Evolutionary conservation across 352 stramenopile species (phyloP), one percentile per base, ranked within the genome.

Genomic region (Pythium monospermum): DNA sequence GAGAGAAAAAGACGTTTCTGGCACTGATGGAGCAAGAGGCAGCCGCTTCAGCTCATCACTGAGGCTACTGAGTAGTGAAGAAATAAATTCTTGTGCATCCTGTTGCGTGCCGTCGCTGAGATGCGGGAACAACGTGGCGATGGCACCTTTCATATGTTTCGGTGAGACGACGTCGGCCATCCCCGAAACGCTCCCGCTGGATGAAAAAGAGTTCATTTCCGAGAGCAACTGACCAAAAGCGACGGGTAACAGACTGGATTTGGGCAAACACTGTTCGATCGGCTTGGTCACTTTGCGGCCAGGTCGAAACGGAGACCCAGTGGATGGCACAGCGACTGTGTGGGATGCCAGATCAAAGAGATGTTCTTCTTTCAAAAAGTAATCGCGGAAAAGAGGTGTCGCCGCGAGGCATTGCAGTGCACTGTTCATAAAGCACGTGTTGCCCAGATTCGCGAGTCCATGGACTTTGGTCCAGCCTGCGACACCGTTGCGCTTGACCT

Each of bases 61-160:
- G 15, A 99, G 76, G 21, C 79, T 81, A 61, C 94, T 85, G 6
- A 99, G 58, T 11, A 99, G 61, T 23, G 86, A 95, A 1, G 71
- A 68, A 0, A 99, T 64, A 12, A 98, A 83, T 57, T 99, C 96
- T 57, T 99, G 91, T 3, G 90, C 83, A 64, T 99, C 96, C 52
- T 99, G 96, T 68, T 99, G 96, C 6, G 83, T 78, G 45, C 92
- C 83, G 12, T 97, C 95, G 12, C 63, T 57, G 57, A 99, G 97
- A 33, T 97, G 70, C 1, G 83, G 79, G 27, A 93, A 86, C 37
- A 97, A 79, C 21, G 61, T 66, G 8, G 61, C 66, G 13, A 98
- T 62, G 2, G 79, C 67, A 18, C 68, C 65, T 47, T 96, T 91
- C 59, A 98, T 85, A 8, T 59, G 49, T 18, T 63, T 59, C 2